Evolutionary conservation across 345 rosid species (phyloP).

Genomic region (Hibiscus trionum): DNA sequence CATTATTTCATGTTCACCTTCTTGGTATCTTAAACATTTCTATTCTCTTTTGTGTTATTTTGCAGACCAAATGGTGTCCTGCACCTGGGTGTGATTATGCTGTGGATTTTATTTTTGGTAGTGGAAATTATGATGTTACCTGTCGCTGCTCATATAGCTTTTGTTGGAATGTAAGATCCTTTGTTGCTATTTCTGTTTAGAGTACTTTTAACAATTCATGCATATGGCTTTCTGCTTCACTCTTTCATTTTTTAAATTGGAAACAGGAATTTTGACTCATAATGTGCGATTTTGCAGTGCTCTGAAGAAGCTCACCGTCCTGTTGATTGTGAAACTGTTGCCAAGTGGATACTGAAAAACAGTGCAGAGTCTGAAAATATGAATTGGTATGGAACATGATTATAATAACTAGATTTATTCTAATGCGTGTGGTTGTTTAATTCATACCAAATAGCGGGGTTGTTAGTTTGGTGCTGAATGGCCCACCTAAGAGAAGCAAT

Average conservation of each 20-base stretch:
- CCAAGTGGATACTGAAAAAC: constrained; percentile 91
- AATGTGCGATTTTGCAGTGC: constrained; percentile 25
- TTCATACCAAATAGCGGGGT: background rate
- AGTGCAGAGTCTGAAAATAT: constrained; percentile 97
- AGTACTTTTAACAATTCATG: constrained; percentile 3
- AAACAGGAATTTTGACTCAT: background rate
- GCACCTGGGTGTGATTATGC: constrained; percentile 89
- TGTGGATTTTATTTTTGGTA: constrained; percentile 60
- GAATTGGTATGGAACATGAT: constrained; percentile 51
- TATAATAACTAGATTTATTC: background rate
- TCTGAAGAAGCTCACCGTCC: constrained; percentile 99
- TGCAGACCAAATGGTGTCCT: constrained; percentile 89
- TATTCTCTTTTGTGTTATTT: constrained; percentile 4
- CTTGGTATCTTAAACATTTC: background rate
- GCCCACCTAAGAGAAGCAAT: background rate
- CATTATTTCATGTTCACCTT: background rate
- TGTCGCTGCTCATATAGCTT: constrained; percentile 64
- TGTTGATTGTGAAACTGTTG: constrained; percentile 90
- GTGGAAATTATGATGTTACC: constrained; percentile 68
- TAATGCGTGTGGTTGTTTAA: background rate
- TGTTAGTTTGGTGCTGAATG: background rate
- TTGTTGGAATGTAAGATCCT: constrained; percentile 75
- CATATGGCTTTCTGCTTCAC: background rate
- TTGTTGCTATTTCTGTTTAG: background rate
- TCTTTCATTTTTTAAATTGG: background rate